These are phyloP conservation scores for Saturnispora besseyi DNA, from an alignment of 805 yeast genomes.

Conservation along the genomic window DNA sequence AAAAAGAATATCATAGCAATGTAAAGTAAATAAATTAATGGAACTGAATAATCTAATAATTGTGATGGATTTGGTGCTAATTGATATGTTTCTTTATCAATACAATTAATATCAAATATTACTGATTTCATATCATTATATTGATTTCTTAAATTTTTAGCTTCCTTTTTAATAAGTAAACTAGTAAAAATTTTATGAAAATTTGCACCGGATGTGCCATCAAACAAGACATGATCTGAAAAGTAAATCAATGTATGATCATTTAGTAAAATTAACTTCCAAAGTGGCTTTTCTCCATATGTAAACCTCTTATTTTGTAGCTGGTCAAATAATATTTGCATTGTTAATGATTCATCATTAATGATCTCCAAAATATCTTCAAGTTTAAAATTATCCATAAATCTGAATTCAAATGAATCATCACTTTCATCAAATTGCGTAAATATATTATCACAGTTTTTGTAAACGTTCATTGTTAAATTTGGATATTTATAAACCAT, in stretches of 20 bases:
- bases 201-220: conserved; percentile 26
- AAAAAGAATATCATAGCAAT: conserved; percentile 7
- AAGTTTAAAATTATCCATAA: conserved; percentile 8
- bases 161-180: background rate
- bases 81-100: conserved; percentile 1
- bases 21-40: conserved; percentile 6
- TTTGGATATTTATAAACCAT: conserved; percentile 15
- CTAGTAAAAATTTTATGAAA: conserved; percentile 25
- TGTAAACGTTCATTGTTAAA: conserved; percentile 14
- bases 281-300: conserved; percentile 13
- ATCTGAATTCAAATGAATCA: conserved; percentile 5
- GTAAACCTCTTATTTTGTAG: conserved; percentile 7
- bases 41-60: conserved; percentile 11
- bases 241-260: conserved; percentile 14
- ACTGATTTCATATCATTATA: background rate
- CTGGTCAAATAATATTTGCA: conserved; percentile 6
- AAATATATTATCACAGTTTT: background rate
- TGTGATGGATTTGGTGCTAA: conserved; percentile 12
- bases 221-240: conserved; percentile 28
- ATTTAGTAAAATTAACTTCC: conserved; percentile 16
- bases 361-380: conserved; percentile 10
- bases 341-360: conserved; percentile 1
- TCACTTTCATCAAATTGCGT: background rate
- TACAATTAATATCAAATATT: conserved; percentile 4
- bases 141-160: background rate